Conservation (phyloP, 495 filamentous ascomycete genomes). For the Aspergillus ostianus region DNA sequence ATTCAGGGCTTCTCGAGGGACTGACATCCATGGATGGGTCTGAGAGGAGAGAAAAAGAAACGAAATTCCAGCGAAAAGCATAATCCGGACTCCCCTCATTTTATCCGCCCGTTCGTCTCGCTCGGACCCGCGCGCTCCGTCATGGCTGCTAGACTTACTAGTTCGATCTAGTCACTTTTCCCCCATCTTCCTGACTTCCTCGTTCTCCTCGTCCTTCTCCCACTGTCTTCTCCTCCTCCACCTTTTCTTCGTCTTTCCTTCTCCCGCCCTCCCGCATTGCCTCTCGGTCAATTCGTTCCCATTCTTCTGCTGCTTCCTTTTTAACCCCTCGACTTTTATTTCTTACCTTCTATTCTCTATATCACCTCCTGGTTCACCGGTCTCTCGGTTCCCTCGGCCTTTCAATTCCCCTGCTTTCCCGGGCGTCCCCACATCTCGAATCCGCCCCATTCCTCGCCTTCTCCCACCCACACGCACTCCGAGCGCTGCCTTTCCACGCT, state of each 20-base stretch:
- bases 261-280: constrained; percentile 6
- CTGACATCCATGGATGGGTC: no score
- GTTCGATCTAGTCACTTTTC: neutral
- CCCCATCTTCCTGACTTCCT: neutral
- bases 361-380: constrained; percentile 4
- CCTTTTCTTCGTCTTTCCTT: no score
- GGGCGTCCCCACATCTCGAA: constrained; percentile 19
- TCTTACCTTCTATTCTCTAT: constrained; percentile 6
- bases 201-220: no score
- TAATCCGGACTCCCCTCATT: neutral
- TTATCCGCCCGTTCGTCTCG: neutral
- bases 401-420: constrained; percentile 8
- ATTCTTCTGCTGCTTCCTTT: constrained; percentile 7
- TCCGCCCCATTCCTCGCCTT: constrained; percentile 27
- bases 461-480: constrained; percentile 10
- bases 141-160: neutral
- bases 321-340: neutral
- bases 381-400: constrained; percentile 2
- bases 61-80: neutral
- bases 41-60: neutral
- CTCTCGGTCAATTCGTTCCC: constrained; percentile 9
- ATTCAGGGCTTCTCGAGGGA: no score
- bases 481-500: constrained; percentile 6
- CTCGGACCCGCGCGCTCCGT: neutral
- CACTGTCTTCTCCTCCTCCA: no score